Conservation (phyloP, 306 rosid genomes). For the Quercus cerris region DNA sequence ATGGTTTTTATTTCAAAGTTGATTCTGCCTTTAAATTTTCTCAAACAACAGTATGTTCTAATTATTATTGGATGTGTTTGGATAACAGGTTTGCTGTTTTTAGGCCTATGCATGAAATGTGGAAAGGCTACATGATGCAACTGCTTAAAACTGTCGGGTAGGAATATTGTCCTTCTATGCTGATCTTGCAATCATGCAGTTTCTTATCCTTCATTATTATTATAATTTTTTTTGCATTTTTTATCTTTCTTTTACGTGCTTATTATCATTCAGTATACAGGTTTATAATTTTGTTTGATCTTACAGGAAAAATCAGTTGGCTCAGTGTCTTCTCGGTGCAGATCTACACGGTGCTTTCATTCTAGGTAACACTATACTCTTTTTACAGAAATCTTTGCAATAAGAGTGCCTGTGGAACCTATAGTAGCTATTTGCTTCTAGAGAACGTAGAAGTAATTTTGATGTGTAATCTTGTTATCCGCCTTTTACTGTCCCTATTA, state of each 20-base stretch:
- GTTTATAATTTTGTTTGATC: conserved; percentile 25
- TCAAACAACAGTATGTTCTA: conserved; percentile 3
- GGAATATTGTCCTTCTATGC: conserved; percentile 14
- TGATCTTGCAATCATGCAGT: conserved; percentile 8
- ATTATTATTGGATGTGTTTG: conserved; percentile 8
- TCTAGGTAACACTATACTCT: conserved; percentile 44
- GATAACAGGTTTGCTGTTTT: conserved; percentile 57
- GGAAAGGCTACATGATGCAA: conserved; percentile 61
- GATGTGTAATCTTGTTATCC: background rate
- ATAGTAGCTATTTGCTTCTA: background rate
- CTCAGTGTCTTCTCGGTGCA: conserved; percentile 70
- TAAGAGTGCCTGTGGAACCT: background rate
- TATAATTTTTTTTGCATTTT: background rate
- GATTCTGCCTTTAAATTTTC: background rate
- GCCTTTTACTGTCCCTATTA: background rate
- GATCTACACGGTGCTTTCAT: conserved; percentile 88
- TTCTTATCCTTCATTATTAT: background rate
- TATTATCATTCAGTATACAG: background rate
- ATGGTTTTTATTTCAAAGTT: background rate
- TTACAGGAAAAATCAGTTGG: conserved; percentile 69
- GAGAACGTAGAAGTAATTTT: background rate
- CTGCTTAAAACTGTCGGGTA: conserved; percentile 62
- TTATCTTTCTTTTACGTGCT: background rate
- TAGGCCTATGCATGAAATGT: conserved; percentile 84
- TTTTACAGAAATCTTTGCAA: conserved; percentile 9